Evolutionary conservation across 2,329 filamentous ascomycete genomes (phyloP), one percentile per base, ranked within the genome.

Genomic region (Byssoonygena ceratinophila): DNA sequence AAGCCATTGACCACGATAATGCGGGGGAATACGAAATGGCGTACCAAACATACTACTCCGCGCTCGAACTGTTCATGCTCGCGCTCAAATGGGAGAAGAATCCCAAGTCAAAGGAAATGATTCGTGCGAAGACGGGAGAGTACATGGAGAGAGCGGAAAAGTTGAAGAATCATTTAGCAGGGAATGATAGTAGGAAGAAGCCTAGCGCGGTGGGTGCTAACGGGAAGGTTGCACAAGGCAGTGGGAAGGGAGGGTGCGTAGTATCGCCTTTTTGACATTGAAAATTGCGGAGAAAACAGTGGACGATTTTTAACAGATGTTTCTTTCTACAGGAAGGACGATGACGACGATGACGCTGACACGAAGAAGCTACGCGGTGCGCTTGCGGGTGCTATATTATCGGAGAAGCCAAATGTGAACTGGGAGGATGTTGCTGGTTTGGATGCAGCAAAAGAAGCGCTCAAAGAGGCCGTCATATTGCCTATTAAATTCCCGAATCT

Each of bases 11-110:
- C 68, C 83, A 86, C 63, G 92, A 98, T 75, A 94, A 91, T 60
- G 85, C 87, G 43, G 90, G 88, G 67, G 88, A 97, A 68, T 98
- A 98, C 73, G 89, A 96, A 64, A 91, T 94, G 71, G 92, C 92
- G 53, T 97, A 97, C 70, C 87, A 95, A 67, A 79, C 85, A 58
- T 98, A 98, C 80, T 96, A 95, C 76, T 84, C 88, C 61, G 84
- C 91, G 48, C 85, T 98, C 61, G 91, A 98, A 73, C 82, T 97
- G 54, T 98, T 97, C 77, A 95, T 98, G 86, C 85, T 97, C 56
- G 92, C 92, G 31, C 79, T 98, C 55, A 98, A 98, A 77, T 98
- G 91, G 91, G 92, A 98, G 75, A 98, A 97, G 80, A 97, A 96
- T 74, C 83, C 86, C 58, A 91, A 90, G 63, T 90, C 88, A 58